These are phyloP conservation scores for Linnemannia schmuckeri DNA, from an alignment of 192 early-diverging fungal genomes.

Conservation along the genomic window DNA sequence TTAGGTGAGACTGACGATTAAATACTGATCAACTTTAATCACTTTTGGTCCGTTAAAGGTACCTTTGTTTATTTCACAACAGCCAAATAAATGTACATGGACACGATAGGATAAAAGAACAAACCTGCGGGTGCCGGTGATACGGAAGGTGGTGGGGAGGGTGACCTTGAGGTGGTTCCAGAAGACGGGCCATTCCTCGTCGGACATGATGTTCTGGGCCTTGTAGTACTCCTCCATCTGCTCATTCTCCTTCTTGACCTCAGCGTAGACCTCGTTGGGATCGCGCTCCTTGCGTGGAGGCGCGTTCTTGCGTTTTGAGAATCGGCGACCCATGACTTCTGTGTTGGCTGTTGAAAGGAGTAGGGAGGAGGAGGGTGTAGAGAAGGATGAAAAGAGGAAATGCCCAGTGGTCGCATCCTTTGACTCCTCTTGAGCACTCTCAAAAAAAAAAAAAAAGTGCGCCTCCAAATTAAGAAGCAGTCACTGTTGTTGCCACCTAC, in stretches of 20 bases:
- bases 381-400: not conserved
- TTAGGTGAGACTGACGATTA: not conserved
- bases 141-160: conserved; percentile 93
- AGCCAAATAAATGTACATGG: not conserved
- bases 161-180: conserved; percentile 76
- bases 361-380: not conserved
- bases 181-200: conserved; percentile 87
- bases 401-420: too few species aligned
- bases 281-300: conserved; percentile 54
- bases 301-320: conserved; percentile 40
- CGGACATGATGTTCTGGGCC: conserved; percentile 80
- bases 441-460: conserved; percentile 6
- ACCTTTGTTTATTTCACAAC: not conserved
- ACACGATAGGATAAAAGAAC: not conserved
- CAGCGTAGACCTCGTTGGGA: conserved; percentile 50
- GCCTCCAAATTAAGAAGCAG: not conserved
- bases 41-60: not conserved
- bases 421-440: not conserved
- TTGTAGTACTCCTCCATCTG: conserved; percentile 80
- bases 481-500: conserved; percentile 1
- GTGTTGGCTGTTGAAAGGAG: not conserved
- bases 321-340: conserved; percentile 41
- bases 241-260: conserved; percentile 70
- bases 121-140: conserved; percentile 89
- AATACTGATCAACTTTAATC: not conserved